Conservation (phyloP, 345 rosid genomes). For the Orychophragmus violaceus region DNA sequence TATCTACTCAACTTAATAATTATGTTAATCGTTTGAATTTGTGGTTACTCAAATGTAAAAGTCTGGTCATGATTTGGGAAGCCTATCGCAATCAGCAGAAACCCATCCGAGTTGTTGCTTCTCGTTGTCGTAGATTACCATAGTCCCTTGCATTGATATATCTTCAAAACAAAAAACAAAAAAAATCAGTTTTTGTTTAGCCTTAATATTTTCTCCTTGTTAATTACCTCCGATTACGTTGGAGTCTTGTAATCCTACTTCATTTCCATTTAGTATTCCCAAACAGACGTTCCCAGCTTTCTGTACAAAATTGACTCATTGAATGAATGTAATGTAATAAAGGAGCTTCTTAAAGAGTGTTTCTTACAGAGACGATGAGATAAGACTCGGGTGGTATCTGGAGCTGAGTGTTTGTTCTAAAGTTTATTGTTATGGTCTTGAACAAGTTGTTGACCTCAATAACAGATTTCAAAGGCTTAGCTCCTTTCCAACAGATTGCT, state of each 20-base stretch:
- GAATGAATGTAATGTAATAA: too few species aligned
- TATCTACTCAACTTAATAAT: background rate
- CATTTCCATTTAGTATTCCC: slow-evolving; percentile 63
- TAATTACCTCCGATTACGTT: slow-evolving; percentile 70
- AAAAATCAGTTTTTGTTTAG: background rate
- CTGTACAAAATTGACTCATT: too few species aligned
- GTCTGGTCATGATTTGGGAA: slow-evolving; percentile 27
- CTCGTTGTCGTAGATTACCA: slow-evolving; percentile 68
- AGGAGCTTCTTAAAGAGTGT: background rate
- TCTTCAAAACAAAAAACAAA: slow-evolving; percentile 26
- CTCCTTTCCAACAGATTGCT: slow-evolving; percentile 80
- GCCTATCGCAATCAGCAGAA: slow-evolving; percentile 45
- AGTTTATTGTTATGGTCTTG: slow-evolving; percentile 48
- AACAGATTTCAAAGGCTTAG: slow-evolving; percentile 46
- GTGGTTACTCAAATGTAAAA: background rate
- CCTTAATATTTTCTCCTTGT: background rate
- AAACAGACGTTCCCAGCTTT: slow-evolving; percentile 58
- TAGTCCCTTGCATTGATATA: slow-evolving; percentile 48
- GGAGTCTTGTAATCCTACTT: slow-evolving; percentile 40
- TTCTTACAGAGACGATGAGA: slow-evolving; percentile 59
- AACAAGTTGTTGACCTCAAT: slow-evolving; percentile 47
- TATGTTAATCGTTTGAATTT: background rate
- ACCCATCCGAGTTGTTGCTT: slow-evolving; percentile 65
- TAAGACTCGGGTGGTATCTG: slow-evolving; percentile 60
- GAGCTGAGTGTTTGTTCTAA: slow-evolving; percentile 43